Evolutionary conservation across 2,329 filamentous ascomycete genomes (phyloP), one percentile per base, ranked within the genome.

Genomic region (Pseudocercospora macadamiae): DNA sequence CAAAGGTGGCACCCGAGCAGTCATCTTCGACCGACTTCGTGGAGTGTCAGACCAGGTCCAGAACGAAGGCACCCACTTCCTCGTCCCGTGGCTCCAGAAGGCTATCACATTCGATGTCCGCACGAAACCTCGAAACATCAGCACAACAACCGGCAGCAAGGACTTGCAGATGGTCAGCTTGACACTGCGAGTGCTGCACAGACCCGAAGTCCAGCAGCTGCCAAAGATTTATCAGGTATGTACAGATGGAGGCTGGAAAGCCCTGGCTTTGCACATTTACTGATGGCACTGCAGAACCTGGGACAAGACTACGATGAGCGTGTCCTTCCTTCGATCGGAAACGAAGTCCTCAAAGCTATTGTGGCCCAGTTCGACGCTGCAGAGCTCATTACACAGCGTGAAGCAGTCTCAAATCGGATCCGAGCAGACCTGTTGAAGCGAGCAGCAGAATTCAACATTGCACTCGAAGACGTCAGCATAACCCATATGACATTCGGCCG

Each of bases 401-500:
- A 99, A 81, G 91, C 93, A 65, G 95, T 99, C 71, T 93, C 89
- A 66, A 89, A 97, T 78, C 90, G 93, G 71, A 99, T 99, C 82
- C 92, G 91, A 62, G 84, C 85, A 69, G 95, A 99, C 76, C 87
- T 99, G 51, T 88, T 95, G 74, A 92, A 89, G 81, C 93, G 95
- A 71, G 95, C 95, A 48, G 82, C 88, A 72, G 95, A 99, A 78
- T 99, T 99, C 87, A 96, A 99, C 83, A 99, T 99, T 74, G 91
- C 92, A 25, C 90, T 99, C 54, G 95, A 99, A 80, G 95, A 99
- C 74, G 95, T 99, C 61, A 96, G 91, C 74, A 99, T 99, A 78
- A 99, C 95, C 62, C 95, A 99, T 84, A 99, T 99, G 95, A 99
- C 95, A 54, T 99, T 99, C 75, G 95, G 95, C 69, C 93, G 93